Conservation (phyloP, 768 basidiomycete genomes). For the Boletus eberwhitei region DNA sequence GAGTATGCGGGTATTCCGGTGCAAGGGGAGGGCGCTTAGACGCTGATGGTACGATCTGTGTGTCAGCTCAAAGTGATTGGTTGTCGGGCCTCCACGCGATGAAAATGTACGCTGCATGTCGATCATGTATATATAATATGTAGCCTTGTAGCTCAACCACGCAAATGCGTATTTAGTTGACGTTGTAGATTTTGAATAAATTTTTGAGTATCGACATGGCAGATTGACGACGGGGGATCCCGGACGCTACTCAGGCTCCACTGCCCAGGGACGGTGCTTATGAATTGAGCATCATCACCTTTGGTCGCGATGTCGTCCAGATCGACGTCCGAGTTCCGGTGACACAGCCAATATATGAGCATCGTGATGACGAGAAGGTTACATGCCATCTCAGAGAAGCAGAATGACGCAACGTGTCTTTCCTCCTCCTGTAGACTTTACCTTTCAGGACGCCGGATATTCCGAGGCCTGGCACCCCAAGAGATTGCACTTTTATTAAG, state of each 20-base stretch:
- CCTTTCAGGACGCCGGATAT: no score
- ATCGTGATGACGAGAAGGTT: slow-evolving; percentile 12
- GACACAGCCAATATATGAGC: slow-evolving; percentile 5
- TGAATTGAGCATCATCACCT: not conserved
- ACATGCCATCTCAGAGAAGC: slow-evolving; percentile 8
- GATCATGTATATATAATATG: not conserved
- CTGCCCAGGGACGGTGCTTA: not conserved
- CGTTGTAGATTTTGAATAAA: not conserved
- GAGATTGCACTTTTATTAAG: no score
- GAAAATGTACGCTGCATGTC: not conserved
- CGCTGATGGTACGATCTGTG: not conserved
- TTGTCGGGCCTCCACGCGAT: not conserved
- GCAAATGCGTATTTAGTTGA: not conserved
- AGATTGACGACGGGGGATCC: no score
- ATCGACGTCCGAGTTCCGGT: not conserved
- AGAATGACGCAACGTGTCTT: not conserved
- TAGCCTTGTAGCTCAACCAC: not conserved
- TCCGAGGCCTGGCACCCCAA: no score
- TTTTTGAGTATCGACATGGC: no score
- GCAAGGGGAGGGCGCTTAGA: slow-evolving; percentile 10
- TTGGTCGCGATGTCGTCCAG: not conserved
- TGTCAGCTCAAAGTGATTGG: not conserved
- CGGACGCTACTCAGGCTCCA: not conserved
- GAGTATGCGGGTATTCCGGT: slow-evolving; percentile 77
- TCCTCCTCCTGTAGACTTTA: no score